Conservation (phyloP, 768 basidiomycete genomes). For the Russula dissimulans region DNA sequence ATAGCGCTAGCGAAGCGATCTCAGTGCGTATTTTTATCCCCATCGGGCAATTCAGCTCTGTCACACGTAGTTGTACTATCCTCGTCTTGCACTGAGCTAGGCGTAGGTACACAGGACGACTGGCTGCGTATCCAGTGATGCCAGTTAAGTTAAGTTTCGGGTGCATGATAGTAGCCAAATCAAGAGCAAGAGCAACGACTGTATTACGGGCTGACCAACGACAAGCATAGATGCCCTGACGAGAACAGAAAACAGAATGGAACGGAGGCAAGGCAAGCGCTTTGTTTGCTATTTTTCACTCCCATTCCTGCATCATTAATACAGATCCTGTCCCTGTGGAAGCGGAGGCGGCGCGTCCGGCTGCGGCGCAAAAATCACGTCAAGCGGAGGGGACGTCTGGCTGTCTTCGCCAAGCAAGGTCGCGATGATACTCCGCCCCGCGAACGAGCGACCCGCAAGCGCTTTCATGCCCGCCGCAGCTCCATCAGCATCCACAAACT, state of each 20-base stretch:
- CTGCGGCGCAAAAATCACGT: constrained; percentile 76
- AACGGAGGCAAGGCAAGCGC: not conserved
- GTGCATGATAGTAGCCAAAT: not conserved
- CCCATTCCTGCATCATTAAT: not conserved
- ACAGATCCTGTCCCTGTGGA: constrained; percentile 30
- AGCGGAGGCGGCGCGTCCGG: constrained; percentile 76
- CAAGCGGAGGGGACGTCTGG: constrained; percentile 74
- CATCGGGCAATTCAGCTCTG: too few species aligned
- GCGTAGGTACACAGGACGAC: too few species aligned
- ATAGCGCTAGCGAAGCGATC: too few species aligned
- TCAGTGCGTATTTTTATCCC: too few species aligned
- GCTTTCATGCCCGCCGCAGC: constrained; percentile 71
- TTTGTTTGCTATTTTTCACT: not conserved
- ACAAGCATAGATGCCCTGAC: not conserved
- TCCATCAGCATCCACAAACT: constrained; percentile 54
- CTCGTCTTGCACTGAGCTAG: too few species aligned
- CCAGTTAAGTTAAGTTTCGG: too few species aligned
- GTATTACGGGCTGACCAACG: not conserved
- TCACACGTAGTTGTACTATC: too few species aligned
- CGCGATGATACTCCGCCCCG: constrained; percentile 79
- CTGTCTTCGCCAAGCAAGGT: constrained; percentile 78
- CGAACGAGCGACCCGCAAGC: constrained; percentile 84
- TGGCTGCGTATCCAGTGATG: too few species aligned
- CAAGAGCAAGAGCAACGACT: not conserved
- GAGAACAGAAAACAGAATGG: not conserved